phyloP scores from a whole-genome alignment of 139 green algal species.

The Yamagishiella unicocca region DNA sequence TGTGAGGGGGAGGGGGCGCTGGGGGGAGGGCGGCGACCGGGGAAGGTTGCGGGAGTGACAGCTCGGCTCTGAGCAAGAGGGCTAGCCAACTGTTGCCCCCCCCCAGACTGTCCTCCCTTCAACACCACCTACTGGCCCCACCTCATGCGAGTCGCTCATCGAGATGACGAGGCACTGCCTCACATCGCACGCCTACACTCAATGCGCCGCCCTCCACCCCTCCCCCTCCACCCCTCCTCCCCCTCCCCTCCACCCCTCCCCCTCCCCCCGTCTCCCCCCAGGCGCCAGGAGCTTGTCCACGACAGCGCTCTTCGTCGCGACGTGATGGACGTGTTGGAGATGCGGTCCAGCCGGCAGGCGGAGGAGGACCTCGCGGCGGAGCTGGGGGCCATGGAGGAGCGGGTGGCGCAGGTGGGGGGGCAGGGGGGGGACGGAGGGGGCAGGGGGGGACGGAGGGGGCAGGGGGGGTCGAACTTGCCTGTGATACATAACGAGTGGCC shows the following conservation, averaged over 20 bases:
- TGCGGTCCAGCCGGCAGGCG: constrained; percentile 41
- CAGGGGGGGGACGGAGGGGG: not conserved
- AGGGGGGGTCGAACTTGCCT: not conserved
- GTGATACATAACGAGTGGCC: not conserved
- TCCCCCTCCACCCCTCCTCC: not conserved
- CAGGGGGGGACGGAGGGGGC: not conserved
- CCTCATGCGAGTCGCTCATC: no score
- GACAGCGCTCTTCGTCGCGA: constrained; percentile 27
- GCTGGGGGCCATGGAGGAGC: constrained; percentile 33
- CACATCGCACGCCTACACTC: no score
- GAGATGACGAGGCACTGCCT: not conserved
- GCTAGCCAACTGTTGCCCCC: no score
- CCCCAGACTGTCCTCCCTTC: no score
- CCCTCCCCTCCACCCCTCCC: not conserved
- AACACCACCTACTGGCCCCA: no score
- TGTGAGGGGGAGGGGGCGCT: not conserved
- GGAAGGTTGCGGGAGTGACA: not conserved
- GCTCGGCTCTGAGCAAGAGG: no score
- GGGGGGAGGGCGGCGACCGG: not conserved
- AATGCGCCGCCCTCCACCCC: no score
- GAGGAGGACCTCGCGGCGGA: not conserved
- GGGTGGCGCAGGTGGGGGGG: constrained; percentile 1
- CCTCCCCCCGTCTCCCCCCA: not conserved
- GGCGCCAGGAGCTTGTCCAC: not conserved
- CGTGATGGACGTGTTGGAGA: constrained; percentile 45